phyloP scores from a whole-genome alignment of 2,329 filamentous ascomycete species.

The Pyricularia pennisetigena region DNA sequence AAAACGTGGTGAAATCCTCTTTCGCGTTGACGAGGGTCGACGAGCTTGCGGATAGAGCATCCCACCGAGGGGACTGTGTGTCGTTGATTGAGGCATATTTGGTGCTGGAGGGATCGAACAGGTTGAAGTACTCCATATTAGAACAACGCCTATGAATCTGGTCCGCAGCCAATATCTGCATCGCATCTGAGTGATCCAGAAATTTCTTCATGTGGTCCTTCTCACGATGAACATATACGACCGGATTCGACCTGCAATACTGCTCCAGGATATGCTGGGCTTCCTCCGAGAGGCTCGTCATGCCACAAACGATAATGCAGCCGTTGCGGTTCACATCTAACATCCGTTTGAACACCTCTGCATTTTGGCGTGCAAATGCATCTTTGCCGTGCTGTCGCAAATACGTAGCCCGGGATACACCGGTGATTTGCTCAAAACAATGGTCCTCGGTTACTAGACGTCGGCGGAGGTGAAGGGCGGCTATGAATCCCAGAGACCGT shows the following conservation, averaged over 20 bases:
- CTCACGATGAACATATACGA: slow-evolving; percentile 61
- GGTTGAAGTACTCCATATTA: slow-evolving; percentile 64
- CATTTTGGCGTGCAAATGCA: slow-evolving; percentile 52
- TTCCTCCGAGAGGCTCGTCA: slow-evolving; percentile 51
- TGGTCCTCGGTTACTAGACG: slow-evolving; percentile 60
- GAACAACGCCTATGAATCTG: slow-evolving; percentile 51
- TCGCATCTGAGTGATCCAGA: slow-evolving; percentile 41
- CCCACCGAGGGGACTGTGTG: slow-evolving; percentile 10
- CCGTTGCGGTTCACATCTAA: slow-evolving; percentile 47
- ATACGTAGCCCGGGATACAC: slow-evolving; percentile 48
- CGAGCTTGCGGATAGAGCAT: slow-evolving; percentile 33
- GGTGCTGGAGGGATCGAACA: slow-evolving; percentile 36
- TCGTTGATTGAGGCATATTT: slow-evolving; percentile 14
- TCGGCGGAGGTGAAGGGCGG: slow-evolving; percentile 55
- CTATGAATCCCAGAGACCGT: slow-evolving; percentile 62
- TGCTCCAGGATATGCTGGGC: slow-evolving; percentile 47
- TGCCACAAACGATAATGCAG: slow-evolving; percentile 61
- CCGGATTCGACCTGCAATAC: slow-evolving; percentile 54
- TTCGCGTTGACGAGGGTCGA: slow-evolving; percentile 49
- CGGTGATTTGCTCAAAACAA: slow-evolving; percentile 55
- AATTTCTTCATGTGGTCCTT: slow-evolving; percentile 50
- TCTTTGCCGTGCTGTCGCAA: slow-evolving; percentile 49
- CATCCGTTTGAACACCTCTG: slow-evolving; percentile 50
- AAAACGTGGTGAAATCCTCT: slow-evolving; percentile 49
- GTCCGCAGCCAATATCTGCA: slow-evolving; percentile 45